Conservation (phyloP, 106 monocot genomes). For the Phalaenopsis aphrodite region DNA sequence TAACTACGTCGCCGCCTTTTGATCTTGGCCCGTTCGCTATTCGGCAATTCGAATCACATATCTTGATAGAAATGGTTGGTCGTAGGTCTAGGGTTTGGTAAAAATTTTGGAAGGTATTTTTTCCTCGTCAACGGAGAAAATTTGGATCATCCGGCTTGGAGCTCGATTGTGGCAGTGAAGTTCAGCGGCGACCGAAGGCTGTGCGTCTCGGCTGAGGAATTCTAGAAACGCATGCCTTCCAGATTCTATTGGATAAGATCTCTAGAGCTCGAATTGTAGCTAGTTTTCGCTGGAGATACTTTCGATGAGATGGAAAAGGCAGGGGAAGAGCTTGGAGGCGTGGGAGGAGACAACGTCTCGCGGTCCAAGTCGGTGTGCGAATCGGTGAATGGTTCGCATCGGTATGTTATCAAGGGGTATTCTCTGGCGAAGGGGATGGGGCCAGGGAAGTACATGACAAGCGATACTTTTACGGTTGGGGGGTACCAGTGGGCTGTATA, state of each 20-base stretch:
- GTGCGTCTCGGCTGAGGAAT: not conserved
- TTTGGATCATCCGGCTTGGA: not conserved
- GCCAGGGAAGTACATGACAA: conserved; percentile 15
- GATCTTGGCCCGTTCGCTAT: not conserved
- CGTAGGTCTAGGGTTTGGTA: not conserved
- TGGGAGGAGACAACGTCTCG: conserved; percentile 5
- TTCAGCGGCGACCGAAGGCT: not conserved
- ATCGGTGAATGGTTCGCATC: conserved; percentile 15
- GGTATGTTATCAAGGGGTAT: conserved; percentile 12
- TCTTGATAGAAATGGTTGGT: not conserved
- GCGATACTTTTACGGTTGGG: conserved; percentile 12
- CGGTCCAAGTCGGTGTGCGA: conserved; percentile 10
- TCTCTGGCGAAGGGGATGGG: conserved; percentile 25
- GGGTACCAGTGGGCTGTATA: conserved; percentile 19
- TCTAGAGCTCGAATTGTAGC: too few species aligned
- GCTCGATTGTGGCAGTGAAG: not conserved
- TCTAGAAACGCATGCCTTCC: not conserved
- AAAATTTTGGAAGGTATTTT: not conserved
- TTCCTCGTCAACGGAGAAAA: not conserved
- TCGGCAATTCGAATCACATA: not conserved
- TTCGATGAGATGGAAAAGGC: conserved; percentile 7
- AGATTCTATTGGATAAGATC: not conserved
- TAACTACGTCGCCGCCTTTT: not conserved
- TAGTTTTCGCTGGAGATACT: not conserved
- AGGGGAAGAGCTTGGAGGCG: not conserved